Percentiles rank a stretch among this genome's conserved stretches.
These are phyloP conservation scores for Coleophoma cylindrospora DNA, from an alignment of 2,329 filamentous ascomycete species.

Conservation along the genomic window DNA sequence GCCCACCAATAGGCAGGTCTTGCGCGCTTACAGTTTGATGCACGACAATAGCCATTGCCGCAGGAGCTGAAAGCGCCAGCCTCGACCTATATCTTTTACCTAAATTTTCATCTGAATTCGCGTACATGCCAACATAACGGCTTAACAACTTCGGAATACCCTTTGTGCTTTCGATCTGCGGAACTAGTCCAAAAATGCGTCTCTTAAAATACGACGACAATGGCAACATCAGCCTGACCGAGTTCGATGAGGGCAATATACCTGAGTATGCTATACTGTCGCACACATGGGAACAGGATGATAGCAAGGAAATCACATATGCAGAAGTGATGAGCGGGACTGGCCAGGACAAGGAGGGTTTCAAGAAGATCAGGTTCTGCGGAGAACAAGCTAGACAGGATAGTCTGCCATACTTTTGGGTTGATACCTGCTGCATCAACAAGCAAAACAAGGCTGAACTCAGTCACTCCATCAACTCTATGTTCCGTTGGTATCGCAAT, in stretches of 20 bases:
- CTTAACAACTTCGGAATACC: too few species aligned
- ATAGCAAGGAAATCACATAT: conserved; percentile 6
- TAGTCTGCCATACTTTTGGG: background rate
- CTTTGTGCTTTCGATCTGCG: too few species aligned
- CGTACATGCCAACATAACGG: too few species aligned
- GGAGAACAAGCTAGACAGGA: conserved; percentile 7
- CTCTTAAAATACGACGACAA: conserved; percentile 6
- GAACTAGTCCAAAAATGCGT: conserved; percentile 8
- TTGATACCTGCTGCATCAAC: conserved; percentile 6
- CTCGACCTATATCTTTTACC: too few species aligned
- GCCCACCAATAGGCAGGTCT: too few species aligned
- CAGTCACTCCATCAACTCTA: background rate
- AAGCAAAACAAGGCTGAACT: background rate
- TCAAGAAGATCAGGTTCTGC: conserved; percentile 9
- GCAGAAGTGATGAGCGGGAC: conserved; percentile 3
- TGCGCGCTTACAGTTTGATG: too few species aligned
- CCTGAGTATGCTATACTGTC: conserved; percentile 17
- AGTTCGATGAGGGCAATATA: conserved; percentile 11
- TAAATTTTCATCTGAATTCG: too few species aligned
- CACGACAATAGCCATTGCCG: too few species aligned
- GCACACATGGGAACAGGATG: conserved; percentile 11
- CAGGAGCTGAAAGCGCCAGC: too few species aligned
- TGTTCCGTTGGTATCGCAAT: background rate
- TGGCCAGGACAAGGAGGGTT: conserved; percentile 6
- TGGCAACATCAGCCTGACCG: conserved; percentile 11